Conservation (phyloP, 495 filamentous ascomycete species). For the Penicillium samsonianum region DNA sequence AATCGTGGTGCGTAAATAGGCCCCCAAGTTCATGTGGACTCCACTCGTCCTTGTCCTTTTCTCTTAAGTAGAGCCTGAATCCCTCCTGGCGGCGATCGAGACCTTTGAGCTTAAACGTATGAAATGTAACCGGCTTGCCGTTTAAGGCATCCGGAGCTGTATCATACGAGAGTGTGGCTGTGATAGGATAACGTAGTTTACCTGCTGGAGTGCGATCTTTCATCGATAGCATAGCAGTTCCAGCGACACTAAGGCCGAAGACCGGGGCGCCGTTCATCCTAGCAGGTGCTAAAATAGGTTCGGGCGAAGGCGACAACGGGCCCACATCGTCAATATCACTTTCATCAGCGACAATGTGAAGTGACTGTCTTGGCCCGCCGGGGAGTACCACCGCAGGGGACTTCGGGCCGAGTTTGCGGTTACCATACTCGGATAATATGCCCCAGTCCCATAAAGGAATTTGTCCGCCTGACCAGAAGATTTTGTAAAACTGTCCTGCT, state of each 20-base stretch:
- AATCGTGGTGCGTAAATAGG: neutral
- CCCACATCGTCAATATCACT: constrained; percentile 8
- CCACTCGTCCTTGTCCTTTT: neutral
- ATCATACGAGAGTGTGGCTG: constrained; percentile 8
- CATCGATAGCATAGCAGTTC: constrained; percentile 7
- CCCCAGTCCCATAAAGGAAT: constrained; percentile 15
- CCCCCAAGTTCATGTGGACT: neutral
- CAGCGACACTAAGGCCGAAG: constrained; percentile 6
- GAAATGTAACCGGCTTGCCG: constrained; percentile 5
- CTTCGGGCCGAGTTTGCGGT: constrained; percentile 1
- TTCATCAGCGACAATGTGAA: neutral
- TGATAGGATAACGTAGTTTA: constrained; percentile 4
- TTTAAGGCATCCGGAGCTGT: neutral
- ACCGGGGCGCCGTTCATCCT: constrained; percentile 3
- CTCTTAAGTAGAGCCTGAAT: constrained; percentile 6
- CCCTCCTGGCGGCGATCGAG: neutral
- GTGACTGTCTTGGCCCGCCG: neutral
- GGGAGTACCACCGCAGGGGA: constrained; percentile 2
- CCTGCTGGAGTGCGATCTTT: neutral
- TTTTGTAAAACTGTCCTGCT: constrained; percentile 3
- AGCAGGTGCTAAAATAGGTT: neutral
- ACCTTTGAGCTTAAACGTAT: constrained; percentile 1
- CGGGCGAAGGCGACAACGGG: constrained; percentile 5
- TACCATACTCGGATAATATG: constrained; percentile 7
- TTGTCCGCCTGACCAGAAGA: constrained; percentile 9